phyloP scores from a whole-genome alignment of 768 basidiomycete genomes.

The Xerocomus brunneocitrinus region DNA sequence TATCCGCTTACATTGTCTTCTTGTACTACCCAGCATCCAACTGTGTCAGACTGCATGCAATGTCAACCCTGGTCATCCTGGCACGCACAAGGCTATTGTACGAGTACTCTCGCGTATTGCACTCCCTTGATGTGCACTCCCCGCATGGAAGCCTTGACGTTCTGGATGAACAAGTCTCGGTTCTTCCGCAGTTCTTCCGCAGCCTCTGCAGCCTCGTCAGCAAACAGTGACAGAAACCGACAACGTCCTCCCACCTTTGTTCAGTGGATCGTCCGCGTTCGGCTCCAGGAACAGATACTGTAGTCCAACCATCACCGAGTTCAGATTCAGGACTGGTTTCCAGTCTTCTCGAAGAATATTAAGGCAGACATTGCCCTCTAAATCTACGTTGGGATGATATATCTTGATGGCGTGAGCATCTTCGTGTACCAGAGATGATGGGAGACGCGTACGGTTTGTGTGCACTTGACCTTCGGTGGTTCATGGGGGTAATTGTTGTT shows the following conservation, averaged over 20 bases:
- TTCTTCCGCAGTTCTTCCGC: constrained; percentile 91
- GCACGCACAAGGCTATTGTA: constrained; percentile 32
- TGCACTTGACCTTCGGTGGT: constrained; percentile 98
- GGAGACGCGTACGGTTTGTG: constrained; percentile 66
- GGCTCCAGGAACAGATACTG: constrained; percentile 99
- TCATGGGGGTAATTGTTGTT: constrained; percentile 99
- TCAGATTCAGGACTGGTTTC: constrained; percentile 98
- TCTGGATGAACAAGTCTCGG: constrained; percentile 74
- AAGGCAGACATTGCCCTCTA: constrained; percentile 96
- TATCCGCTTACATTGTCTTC: constrained; percentile 3
- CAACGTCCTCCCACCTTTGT: constrained; percentile 74
- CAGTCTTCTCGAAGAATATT: constrained; percentile 99
- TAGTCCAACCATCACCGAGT: constrained; percentile 96
- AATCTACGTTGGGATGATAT: constrained; percentile 97
- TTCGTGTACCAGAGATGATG: background rate
- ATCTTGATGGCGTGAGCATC: constrained; percentile 51
- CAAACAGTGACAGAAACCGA: background rate
- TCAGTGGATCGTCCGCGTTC: constrained; percentile 96
- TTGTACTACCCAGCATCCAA: constrained; percentile 5
- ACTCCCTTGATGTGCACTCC: constrained; percentile 76
- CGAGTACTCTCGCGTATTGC: constrained; percentile 71
- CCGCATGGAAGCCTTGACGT: constrained; percentile 85
- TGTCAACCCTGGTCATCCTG: background rate
- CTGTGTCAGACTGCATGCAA: constrained; percentile 2
- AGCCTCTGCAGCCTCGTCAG: constrained; percentile 61